These are phyloP conservation scores for Pythium volutum DNA, from an alignment of 352 stramenopile species.

Conservation along the genomic window DNA sequence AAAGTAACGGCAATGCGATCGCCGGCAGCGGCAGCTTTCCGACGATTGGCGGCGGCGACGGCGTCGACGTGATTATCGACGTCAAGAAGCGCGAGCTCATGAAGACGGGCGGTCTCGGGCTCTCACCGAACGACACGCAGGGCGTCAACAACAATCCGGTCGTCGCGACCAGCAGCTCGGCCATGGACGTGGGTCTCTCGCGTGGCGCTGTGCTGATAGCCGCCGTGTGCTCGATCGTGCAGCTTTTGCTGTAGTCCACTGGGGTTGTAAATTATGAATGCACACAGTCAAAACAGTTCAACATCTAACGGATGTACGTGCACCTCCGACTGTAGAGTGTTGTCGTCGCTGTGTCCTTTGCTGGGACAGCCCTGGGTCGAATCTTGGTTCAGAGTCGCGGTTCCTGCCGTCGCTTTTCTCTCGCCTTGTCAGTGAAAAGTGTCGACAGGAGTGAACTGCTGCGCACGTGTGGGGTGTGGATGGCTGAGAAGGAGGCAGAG, in stretches of 20 bases:
- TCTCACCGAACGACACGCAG: slow-evolving; percentile 6
- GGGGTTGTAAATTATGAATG: slow-evolving; percentile 1
- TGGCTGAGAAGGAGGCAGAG: too few species aligned
- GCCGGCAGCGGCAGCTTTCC: neutral
- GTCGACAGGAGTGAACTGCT: too few species aligned
- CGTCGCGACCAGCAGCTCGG: slow-evolving; percentile 6
- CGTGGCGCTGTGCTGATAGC: slow-evolving; percentile 4
- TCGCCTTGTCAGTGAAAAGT: too few species aligned
- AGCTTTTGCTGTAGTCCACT: slow-evolving; percentile 14
- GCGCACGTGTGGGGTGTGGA: too few species aligned
- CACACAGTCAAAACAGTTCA: too few species aligned
- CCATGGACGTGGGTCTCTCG: neutral
- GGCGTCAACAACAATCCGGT: slow-evolving; percentile 1
- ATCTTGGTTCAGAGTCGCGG: too few species aligned
- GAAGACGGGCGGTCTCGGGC: slow-evolving; percentile 17
- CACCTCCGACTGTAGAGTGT: too few species aligned
- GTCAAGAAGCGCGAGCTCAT: slow-evolving; percentile 47
- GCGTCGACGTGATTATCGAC: slow-evolving; percentile 40
- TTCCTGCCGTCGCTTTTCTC: too few species aligned
- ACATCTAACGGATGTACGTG: too few species aligned
- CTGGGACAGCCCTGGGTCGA: too few species aligned
- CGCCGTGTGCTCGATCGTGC: neutral
- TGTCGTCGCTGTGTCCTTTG: too few species aligned
- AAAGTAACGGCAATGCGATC: slow-evolving; percentile 1
- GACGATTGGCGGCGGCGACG: neutral